A percentile compares a stretch with the other conserved stretches of the same genome.
Conservation (phyloP, 2,329 filamentous ascomycete species). For the Cladobotryum mycophilum region DNA sequence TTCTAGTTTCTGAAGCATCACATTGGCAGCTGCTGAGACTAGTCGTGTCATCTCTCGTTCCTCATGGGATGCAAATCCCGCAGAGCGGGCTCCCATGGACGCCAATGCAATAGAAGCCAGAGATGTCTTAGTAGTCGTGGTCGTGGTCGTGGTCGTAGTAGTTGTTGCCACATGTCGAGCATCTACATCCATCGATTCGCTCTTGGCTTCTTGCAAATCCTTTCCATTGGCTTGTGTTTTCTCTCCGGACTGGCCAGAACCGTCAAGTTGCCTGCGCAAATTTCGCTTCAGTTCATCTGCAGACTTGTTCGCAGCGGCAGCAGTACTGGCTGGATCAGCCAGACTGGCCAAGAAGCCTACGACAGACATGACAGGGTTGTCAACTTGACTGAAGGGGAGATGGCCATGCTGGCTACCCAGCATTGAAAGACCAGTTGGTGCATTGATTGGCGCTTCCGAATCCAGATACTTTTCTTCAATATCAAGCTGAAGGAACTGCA, state of each 20-base stretch:
- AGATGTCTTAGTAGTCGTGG: slow-evolving; percentile 39
- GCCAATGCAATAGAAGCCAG: slow-evolving; percentile 77
- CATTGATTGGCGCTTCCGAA: slow-evolving; percentile 51
- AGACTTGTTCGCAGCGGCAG: slow-evolving; percentile 81
- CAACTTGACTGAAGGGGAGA: slow-evolving; percentile 82
- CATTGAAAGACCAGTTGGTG: slow-evolving; percentile 54
- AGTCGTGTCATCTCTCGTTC: slow-evolving; percentile 94
- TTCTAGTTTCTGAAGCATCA: slow-evolving; percentile 92
- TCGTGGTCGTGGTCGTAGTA: slow-evolving; percentile 46
- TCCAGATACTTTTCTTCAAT: slow-evolving; percentile 98
- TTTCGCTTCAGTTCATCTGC: slow-evolving; percentile 79
- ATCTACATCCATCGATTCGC: slow-evolving; percentile 61
- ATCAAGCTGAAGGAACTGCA: slow-evolving; percentile 92
- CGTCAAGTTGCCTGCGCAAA: slow-evolving; percentile 71
- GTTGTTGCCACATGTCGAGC: slow-evolving; percentile 45
- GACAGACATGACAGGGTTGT: slow-evolving; percentile 95
- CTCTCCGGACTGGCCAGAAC: slow-evolving; percentile 26
- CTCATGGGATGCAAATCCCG: slow-evolving; percentile 87
- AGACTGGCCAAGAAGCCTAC: slow-evolving; percentile 90
- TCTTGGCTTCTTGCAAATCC: slow-evolving; percentile 43
- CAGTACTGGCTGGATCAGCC: slow-evolving; percentile 82
- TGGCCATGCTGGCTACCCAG: slow-evolving; percentile 70
- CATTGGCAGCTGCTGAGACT: slow-evolving; percentile 85
- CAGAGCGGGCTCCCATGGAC: slow-evolving; percentile 76
- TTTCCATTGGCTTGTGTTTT: slow-evolving; percentile 52